Evolutionary conservation across 495 filamentous ascomycete genomes (phyloP).

Genomic region (Extremus antarcticus): DNA sequence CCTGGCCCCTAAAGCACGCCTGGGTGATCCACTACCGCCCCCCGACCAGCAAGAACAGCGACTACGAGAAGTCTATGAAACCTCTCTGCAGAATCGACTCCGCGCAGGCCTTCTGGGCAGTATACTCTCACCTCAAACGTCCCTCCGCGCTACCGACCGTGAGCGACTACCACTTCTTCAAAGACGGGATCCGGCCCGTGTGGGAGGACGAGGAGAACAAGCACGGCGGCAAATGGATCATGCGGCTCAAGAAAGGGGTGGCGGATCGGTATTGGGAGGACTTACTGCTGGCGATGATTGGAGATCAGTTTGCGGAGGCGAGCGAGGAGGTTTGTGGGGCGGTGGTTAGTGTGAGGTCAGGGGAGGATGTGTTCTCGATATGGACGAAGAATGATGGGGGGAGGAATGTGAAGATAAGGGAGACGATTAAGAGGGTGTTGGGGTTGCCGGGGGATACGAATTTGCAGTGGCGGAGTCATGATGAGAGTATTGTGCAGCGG

Average conservation of each 20-base stretch:
- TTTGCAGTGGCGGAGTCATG: constrained; percentile 90
- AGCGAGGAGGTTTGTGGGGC: constrained; percentile 90
- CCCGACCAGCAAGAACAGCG: constrained; percentile 89
- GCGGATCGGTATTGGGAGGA: constrained; percentile 98
- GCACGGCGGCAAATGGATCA: constrained; percentile 91
- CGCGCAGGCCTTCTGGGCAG: constrained; percentile 84
- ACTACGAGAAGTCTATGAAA: constrained; percentile 94
- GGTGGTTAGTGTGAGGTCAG: constrained; percentile 86
- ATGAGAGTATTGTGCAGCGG: constrained; percentile 36
- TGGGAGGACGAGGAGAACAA: constrained; percentile 99
- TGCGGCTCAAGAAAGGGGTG: constrained; percentile 91
- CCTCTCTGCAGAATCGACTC: constrained; percentile 71
- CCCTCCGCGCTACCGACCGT: constrained; percentile 82
- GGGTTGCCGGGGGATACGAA: constrained; percentile 77
- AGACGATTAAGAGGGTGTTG: constrained; percentile 84
- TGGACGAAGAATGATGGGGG: constrained; percentile 90
- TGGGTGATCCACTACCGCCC: constrained; percentile 98
- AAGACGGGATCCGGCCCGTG: constrained; percentile 89
- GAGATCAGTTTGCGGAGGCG: constrained; percentile 90
- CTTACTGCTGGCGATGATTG: constrained; percentile 77
- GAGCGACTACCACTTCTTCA: constrained; percentile 96
- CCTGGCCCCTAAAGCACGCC: constrained; percentile 55
- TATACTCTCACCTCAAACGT: constrained; percentile 82
- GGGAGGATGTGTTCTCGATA: constrained; percentile 93
- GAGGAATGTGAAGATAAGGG: constrained; percentile 93